Evolutionary conservation across 2,329 filamentous ascomycete species (phyloP).

Genomic region (Ophiocordyceps camponoti-saundersi): DNA sequence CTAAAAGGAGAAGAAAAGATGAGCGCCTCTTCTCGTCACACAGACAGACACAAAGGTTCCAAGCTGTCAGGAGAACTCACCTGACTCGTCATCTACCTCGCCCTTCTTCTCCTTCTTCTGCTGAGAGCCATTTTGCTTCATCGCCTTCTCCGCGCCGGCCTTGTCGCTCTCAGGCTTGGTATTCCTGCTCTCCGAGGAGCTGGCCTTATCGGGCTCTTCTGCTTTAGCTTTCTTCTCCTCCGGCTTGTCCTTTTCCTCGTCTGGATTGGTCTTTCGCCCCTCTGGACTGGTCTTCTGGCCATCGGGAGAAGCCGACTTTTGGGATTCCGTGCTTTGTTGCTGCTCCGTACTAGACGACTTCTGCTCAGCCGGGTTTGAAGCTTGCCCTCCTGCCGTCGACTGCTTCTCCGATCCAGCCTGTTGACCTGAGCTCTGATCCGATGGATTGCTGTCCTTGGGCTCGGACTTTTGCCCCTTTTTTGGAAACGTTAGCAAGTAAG

Average conservation of each 20-base stretch:
- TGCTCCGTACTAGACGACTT: background rate
- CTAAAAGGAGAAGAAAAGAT: background rate
- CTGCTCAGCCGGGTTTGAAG: background rate
- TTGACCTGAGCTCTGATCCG: too few relatives aligned
- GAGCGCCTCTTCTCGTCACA: background rate
- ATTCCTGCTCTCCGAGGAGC: background rate
- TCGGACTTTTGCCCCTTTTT: too few relatives aligned
- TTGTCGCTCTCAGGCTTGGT: background rate
- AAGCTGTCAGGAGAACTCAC: background rate
- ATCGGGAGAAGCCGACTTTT: background rate
- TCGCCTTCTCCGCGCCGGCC: background rate
- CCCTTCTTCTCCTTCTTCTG: background rate
- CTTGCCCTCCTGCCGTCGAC: too few relatives aligned
- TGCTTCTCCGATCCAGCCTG: too few relatives aligned
- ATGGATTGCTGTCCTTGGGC: too few relatives aligned
- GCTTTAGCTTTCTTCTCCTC: background rate
- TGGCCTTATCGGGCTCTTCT: too few relatives aligned
- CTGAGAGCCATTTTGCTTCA: background rate
- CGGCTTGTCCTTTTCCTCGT: background rate
- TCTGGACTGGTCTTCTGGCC: background rate
- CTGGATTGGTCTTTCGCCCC: background rate
- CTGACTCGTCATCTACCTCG: background rate
- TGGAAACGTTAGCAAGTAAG: too few relatives aligned
- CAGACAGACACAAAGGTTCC: background rate
- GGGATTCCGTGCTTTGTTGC: background rate